Base-by-base conservation (phyloP, 441 rosid species). In the Gossypium trilobum region DNA sequence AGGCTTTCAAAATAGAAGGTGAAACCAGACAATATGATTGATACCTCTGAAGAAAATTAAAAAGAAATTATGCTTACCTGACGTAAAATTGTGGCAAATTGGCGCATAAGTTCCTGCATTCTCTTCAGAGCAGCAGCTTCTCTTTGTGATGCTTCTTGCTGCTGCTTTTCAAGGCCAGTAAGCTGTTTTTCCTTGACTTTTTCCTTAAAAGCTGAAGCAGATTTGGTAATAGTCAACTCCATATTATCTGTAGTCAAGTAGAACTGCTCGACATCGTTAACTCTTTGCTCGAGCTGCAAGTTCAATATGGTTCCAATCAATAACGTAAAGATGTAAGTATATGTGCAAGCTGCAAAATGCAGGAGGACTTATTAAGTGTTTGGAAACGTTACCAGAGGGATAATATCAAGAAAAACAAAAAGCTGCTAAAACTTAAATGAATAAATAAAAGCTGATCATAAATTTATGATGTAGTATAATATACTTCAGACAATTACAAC, bases 61-160 rank as follows among this genome's bases (percentile, higher is more conserved):
- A 67, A 70, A 4, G 13, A 1, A 19, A 64, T 67, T 57, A 17
- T 44, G 60, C 81, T 86, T 84, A 74, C 97, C 95, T 95, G 93
- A 36, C 86, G 84, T 56, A 92, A 76, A 67, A 89, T 87, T 0
- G 85, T 73, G 23, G 83, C 87, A 68, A 95, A 87, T 44, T 89
- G 97, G 73, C 90, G 91, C 85, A 91, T 91, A 69, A 95, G 99
- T 63, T 90, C 98, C 74, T 88, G 93, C 92, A 86, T 88, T 82
- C 91, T 80, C 83, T 88, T 83, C 10, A 77, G 60, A 61, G 88
- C 83, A 71, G 83, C 90, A 2, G 86, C 84, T 57, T 88, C 93
- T 51, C 86, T 73, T 70, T 73, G 78, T 9, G 80, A 57, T 3
- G 85, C 86, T 48, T 88, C 93, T 77, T 68, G 80, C 72, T 79